A percentile compares a stretch with the other conserved stretches of the same genome.
Conservation (phyloP, 345 rosid genomes). For the Passiflora organensis region DNA sequence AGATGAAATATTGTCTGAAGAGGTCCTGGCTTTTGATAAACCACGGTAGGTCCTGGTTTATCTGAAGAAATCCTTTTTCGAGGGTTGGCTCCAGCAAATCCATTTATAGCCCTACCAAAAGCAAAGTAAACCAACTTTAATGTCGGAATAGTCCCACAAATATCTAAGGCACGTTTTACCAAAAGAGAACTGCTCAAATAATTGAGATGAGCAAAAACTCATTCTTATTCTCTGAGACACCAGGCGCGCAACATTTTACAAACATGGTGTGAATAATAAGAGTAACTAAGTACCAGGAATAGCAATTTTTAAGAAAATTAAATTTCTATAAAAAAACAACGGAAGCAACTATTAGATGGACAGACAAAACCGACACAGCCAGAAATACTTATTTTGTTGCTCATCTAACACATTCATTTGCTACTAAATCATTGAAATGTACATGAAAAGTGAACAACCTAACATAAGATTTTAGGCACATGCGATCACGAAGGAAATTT, state of each 20-base stretch:
- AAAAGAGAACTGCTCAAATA: neutral
- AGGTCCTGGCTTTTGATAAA: slow-evolving; percentile 94
- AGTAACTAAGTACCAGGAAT: too few relatives aligned
- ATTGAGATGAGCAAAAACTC: neutral
- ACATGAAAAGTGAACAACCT: too few relatives aligned
- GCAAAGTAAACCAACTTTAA: slow-evolving; percentile 3
- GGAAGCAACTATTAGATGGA: too few relatives aligned
- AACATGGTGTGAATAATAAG: too few relatives aligned
- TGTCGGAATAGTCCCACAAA: neutral
- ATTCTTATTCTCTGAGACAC: neutral
- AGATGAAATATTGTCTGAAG: slow-evolving; percentile 87
- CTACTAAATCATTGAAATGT: too few relatives aligned
- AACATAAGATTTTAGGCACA: too few relatives aligned
- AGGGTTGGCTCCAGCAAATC: slow-evolving; percentile 62
- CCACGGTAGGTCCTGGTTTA: slow-evolving; percentile 86
- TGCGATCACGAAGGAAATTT: neutral
- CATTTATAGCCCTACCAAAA: slow-evolving; percentile 49
- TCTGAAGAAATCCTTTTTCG: slow-evolving; percentile 68
- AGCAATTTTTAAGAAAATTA: too few relatives aligned
- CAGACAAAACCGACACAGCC: too few relatives aligned
- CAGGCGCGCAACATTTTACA: too few relatives aligned
- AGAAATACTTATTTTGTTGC: too few relatives aligned
- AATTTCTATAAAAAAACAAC: too few relatives aligned
- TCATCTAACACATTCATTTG: too few relatives aligned
- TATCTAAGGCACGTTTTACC: neutral